phyloP scores from a whole-genome alignment of 768 basidiomycete species.

The Tylopilus subfusipes region DNA sequence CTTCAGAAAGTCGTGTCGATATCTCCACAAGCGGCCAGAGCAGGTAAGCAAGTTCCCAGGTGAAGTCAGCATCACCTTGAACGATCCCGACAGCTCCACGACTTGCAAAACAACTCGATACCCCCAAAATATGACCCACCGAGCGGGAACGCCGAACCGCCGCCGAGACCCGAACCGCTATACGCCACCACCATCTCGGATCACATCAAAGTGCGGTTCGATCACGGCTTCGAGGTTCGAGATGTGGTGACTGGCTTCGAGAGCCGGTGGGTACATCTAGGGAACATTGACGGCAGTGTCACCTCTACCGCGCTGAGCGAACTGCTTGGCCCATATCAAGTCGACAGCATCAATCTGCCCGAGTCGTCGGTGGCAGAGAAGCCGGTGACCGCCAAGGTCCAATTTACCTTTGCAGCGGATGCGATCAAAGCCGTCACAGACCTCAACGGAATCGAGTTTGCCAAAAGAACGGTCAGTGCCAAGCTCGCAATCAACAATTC shows the following conservation, averaged over 20 bases:
- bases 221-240: slow-evolving; percentile 57
- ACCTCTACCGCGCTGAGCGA: slow-evolving; percentile 33
- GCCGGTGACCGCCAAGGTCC: slow-evolving; percentile 38
- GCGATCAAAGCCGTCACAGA: slow-evolving; percentile 50
- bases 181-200: slow-evolving; percentile 43
- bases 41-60: slow-evolving; percentile 6
- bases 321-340: slow-evolving; percentile 42
- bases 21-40: slow-evolving; percentile 2
- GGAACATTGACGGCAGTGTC: slow-evolving; percentile 43
- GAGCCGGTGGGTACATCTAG: slow-evolving; percentile 55
- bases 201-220: slow-evolving; percentile 53
- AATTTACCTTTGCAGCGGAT: slow-evolving; percentile 45
- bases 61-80: not conserved
- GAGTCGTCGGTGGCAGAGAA: slow-evolving; percentile 14
- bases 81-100: not conserved
- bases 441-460: slow-evolving; percentile 46
- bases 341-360: slow-evolving; percentile 38
- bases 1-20: not conserved
- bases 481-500: slow-evolving; percentile 44
- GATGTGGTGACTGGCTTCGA: slow-evolving; percentile 67
- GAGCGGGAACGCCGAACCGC: not conserved
- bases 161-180: slow-evolving; percentile 14
- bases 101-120: not conserved
- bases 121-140: slow-evolving; percentile 1
- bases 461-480: slow-evolving; percentile 40